Evolutionary conservation across 352 stramenopile genomes (phyloP), one percentile per base, ranked within the genome.

Genomic region (Phytopythium mirpurense): DNA sequence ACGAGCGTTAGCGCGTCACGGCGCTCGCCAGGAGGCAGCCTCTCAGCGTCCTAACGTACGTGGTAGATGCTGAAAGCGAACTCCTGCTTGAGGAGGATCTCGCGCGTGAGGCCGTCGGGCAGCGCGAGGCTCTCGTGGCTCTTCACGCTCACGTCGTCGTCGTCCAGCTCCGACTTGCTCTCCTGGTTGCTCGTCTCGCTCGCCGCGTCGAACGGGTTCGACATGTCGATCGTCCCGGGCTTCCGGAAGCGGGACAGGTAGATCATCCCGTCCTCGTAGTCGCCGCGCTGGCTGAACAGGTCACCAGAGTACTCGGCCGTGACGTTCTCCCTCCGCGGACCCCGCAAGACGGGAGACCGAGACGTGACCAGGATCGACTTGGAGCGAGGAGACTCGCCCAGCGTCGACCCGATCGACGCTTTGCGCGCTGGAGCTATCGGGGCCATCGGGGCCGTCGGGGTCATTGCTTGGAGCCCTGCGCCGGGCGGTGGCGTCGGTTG

Each of bases 201-300:
- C 2, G 45, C 47, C 19, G 23, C 48, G 6, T 59, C 61, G 16
- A 56, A 42, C 1, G 52, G 49, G 26, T 70, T 72, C 18, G 63
- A 36, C 32, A 59, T 46, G 9, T 72, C 44, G 15, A 69, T 66
- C 0, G 51, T 66, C 10, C 62, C 63, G 5, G 78, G 83, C 42
- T 90, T 90, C 35, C 71, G 70, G 47, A 93, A 88, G 18, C 83
- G 78, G 6, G 83, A 93, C 37, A 93, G 43, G 54, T 96, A 96
- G 52, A 94, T 94, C 78, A 96, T 90, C 24, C 83, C 86, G 51
- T 89, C 74, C 51, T 93, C 73, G 51, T 93, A 93, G 43, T 90
- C 84, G 11, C 84, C 83, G 14, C 76, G 79, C 59, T 93, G 86
- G 34, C 72, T 81, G 58, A 96, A 96, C 15, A 95, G 56, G 52